These are phyloP conservation scores for Spathaspora sp. DNA, from an alignment of 805 yeast genomes.

Conservation along the genomic window DNA sequence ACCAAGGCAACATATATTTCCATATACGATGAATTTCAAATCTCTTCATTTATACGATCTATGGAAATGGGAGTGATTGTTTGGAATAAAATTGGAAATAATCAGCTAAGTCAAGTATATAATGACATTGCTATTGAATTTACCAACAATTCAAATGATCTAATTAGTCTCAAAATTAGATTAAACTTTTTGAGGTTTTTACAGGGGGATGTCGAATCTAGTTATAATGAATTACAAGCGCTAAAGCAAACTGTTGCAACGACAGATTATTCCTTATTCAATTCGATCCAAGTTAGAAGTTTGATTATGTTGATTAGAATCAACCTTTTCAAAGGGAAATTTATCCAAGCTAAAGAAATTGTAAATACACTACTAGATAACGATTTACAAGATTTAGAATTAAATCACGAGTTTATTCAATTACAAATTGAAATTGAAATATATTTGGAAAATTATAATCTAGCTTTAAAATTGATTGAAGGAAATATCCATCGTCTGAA, in stretches of 20 bases:
- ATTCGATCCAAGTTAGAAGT: slow-evolving; percentile 38
- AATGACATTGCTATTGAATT: slow-evolving; percentile 43
- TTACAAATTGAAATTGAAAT: slow-evolving; percentile 27
- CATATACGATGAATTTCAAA: slow-evolving; percentile 39
- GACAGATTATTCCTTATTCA: slow-evolving; percentile 40
- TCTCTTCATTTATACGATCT: slow-evolving; percentile 41
- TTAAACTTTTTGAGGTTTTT: slow-evolving; percentile 32
- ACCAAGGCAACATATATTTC: slow-evolving; percentile 55
- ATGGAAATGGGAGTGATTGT: slow-evolving; percentile 43
- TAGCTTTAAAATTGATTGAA: slow-evolving; percentile 23
- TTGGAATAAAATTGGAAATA: slow-evolving; percentile 53
- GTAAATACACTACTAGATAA: slow-evolving; percentile 27
- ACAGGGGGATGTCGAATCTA: slow-evolving; percentile 38
- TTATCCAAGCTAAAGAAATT: slow-evolving; percentile 28
- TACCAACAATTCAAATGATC: slow-evolving; percentile 38
- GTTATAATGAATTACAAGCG: slow-evolving; percentile 32
- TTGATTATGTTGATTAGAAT: slow-evolving; percentile 34
- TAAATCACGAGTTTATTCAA: slow-evolving; percentile 23
- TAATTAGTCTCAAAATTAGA: slow-evolving; percentile 36
- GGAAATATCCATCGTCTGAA: slow-evolving; percentile 18
- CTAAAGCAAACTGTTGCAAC: slow-evolving; percentile 20
- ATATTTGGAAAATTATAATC: slow-evolving; percentile 26
- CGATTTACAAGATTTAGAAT: slow-evolving; percentile 26
- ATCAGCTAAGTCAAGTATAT: slow-evolving; percentile 44
- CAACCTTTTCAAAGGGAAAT: slow-evolving; percentile 37